Evolutionary conservation across 768 basidiomycete genomes (phyloP).

Genomic region (Wakefieldia striispora): DNA sequence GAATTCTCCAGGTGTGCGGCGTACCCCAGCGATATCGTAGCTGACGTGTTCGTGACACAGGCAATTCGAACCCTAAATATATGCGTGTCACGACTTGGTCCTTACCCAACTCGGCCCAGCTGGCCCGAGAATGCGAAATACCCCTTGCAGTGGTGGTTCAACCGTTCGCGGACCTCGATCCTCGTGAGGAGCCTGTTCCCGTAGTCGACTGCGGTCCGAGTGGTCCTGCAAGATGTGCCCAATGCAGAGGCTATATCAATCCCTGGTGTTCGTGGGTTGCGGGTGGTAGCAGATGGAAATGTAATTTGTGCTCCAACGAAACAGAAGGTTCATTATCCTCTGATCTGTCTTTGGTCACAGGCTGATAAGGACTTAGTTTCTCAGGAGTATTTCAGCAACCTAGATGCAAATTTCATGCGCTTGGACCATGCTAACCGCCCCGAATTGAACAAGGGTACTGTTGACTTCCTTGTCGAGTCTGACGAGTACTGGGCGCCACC

Average conservation of each 20-base stretch:
- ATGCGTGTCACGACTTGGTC: slow-evolving; percentile 89
- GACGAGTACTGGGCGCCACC: slow-evolving; percentile 84
- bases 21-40: background rate
- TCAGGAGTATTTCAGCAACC: slow-evolving; percentile 78
- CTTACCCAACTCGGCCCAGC: slow-evolving; percentile 74
- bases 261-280: slow-evolving; percentile 87
- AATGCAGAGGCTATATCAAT: slow-evolving; percentile 89
- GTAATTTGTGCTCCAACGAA: slow-evolving; percentile 84
- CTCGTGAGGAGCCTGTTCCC: slow-evolving; percentile 77
- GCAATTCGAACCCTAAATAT: slow-evolving; percentile 91
- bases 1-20: background rate
- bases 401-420: slow-evolving; percentile 75
- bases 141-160: slow-evolving; percentile 86
- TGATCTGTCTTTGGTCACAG: slow-evolving; percentile 4
- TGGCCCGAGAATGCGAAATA: slow-evolving; percentile 78
- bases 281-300: slow-evolving; percentile 85
- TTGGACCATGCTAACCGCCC: slow-evolving; percentile 79
- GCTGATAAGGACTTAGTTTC: slow-evolving; percentile 48
- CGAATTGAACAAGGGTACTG: slow-evolving; percentile 86
- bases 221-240: slow-evolving; percentile 82
- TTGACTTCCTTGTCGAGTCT: slow-evolving; percentile 79
- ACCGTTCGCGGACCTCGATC: slow-evolving; percentile 82
- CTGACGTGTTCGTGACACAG: slow-evolving; percentile 33
- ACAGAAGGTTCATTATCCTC: slow-evolving; percentile 67
- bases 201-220: slow-evolving; percentile 64